Percentiles rank a stretch among this genome's conserved stretches.
phyloP scores from a whole-genome alignment of 208 protist species.

The Perkinsela sp. region DNA sequence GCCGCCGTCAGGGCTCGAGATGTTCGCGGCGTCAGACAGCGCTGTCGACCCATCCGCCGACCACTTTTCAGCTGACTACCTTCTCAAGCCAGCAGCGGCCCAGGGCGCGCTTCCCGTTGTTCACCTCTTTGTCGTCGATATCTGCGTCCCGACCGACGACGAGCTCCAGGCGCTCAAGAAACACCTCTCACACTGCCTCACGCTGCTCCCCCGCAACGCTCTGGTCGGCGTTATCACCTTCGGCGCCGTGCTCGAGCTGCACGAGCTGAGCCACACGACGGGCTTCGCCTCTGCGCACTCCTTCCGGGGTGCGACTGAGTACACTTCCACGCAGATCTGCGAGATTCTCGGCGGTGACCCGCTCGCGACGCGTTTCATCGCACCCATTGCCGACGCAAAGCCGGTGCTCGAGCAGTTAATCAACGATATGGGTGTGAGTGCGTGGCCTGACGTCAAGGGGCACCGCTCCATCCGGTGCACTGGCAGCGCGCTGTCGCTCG shows the following conservation, averaged over 20 bases:
- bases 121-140: conserved; percentile 88
- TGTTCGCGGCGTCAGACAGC: neutral
- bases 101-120: conserved; percentile 14
- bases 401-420: conserved; percentile 56
- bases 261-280: conserved; percentile 27
- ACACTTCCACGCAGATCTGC: conserved; percentile 21
- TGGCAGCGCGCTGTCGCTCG: conserved; percentile 80
- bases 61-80: neutral
- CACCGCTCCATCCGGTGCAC: conserved; percentile 77
- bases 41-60: no score
- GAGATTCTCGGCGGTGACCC: conserved; percentile 8
- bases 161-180: conserved; percentile 75
- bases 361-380: conserved; percentile 29
- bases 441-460: conserved; percentile 70
- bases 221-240: conserved; percentile 88
- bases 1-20: neutral
- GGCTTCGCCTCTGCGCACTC: conserved; percentile 46
- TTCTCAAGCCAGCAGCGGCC: conserved; percentile 1
- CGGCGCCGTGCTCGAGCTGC: conserved; percentile 73
- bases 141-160: conserved; percentile 68
- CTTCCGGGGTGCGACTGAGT: conserved; percentile 36
- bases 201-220: conserved; percentile 65
- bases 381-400: conserved; percentile 22
- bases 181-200: conserved; percentile 59
- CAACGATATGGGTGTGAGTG: conserved; percentile 71